Evolutionary conservation across 306 rosid genomes (phyloP).

Genomic region (Mimosa bimucronata): DNA sequence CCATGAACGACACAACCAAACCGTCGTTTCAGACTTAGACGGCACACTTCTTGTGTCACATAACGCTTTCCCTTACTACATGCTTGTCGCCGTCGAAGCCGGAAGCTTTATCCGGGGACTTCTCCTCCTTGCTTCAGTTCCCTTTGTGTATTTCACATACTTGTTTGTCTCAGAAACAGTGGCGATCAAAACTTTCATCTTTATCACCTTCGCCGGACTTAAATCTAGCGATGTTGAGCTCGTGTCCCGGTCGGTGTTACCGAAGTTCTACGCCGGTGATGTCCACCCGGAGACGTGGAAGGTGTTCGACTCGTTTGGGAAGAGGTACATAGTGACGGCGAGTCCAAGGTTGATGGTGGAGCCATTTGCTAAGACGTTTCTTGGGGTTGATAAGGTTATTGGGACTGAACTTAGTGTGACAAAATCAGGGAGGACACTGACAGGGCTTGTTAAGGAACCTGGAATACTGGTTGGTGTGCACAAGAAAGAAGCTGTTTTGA

Average conservation of each 20-base stretch:
- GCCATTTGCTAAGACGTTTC: background rate
- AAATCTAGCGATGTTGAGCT: background rate
- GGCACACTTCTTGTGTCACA: background rate
- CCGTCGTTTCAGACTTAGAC: background rate
- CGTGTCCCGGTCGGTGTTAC: background rate
- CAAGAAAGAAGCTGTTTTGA: background rate
- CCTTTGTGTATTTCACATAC: background rate
- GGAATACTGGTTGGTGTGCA: background rate
- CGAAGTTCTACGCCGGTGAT: background rate
- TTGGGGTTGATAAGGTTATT: background rate
- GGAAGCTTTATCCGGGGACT: background rate
- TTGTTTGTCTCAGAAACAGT: background rate
- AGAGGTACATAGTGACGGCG: background rate
- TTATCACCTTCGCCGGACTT: slow-evolving; percentile 1
- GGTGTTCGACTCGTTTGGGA: background rate
- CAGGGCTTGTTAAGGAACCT: background rate
- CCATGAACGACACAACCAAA: background rate
- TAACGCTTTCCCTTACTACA: slow-evolving; percentile 1
- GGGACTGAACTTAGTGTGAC: background rate
- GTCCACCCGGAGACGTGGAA: background rate
- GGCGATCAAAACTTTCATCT: background rate
- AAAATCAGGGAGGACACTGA: background rate
- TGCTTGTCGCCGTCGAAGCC: background rate
- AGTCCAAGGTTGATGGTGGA: slow-evolving; percentile 13
- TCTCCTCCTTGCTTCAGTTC: background rate